A percentile compares a stretch with the other conserved stretches of the same genome.
Conservation (phyloP, 1,284 basidiomycete genomes). For the Trametes pubescens region DNA sequence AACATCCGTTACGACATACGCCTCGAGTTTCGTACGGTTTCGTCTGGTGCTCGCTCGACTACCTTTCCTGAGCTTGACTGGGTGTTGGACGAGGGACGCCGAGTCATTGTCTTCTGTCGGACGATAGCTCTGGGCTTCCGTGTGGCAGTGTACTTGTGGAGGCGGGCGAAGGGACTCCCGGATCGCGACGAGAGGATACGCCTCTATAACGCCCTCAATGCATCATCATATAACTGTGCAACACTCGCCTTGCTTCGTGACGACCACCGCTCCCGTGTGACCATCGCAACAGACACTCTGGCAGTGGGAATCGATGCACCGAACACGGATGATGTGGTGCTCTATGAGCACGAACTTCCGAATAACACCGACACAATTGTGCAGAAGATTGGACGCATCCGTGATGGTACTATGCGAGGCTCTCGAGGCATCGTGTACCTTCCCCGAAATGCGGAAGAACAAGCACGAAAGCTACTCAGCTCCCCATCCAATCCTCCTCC, state of each 20-base stretch:
- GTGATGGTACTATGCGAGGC: too few relatives aligned
- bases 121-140: conserved; percentile 10
- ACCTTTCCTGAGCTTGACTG: conserved; percentile 29
- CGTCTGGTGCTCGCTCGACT: conserved; percentile 3
- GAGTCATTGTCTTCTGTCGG: conserved; percentile 23
- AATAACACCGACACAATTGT: too few relatives aligned
- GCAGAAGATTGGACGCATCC: too few relatives aligned
- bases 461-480: too few relatives aligned
- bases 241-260: conserved; percentile 8
- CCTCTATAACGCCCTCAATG: conserved; percentile 13
- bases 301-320: too few relatives aligned
- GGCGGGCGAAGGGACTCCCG: neutral
- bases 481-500: too few relatives aligned
- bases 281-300: conserved; percentile 2
- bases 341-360: too few relatives aligned
- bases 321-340: too few relatives aligned
- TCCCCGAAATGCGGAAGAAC: too few relatives aligned
- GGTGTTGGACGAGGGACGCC: conserved; percentile 10
- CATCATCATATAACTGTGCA: conserved; percentile 1
- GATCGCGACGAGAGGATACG: conserved; percentile 7
- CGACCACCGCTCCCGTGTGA: conserved; percentile 2
- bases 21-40: conserved; percentile 18
- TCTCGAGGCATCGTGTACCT: too few relatives aligned
- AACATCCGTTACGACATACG: conserved; percentile 28
- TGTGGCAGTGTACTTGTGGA: neutral